Percentiles rank a stretch among this genome's conserved stretches.
Conservation (phyloP, 2,329 filamentous ascomycete species). For the Paecilomyces fulvus region DNA sequence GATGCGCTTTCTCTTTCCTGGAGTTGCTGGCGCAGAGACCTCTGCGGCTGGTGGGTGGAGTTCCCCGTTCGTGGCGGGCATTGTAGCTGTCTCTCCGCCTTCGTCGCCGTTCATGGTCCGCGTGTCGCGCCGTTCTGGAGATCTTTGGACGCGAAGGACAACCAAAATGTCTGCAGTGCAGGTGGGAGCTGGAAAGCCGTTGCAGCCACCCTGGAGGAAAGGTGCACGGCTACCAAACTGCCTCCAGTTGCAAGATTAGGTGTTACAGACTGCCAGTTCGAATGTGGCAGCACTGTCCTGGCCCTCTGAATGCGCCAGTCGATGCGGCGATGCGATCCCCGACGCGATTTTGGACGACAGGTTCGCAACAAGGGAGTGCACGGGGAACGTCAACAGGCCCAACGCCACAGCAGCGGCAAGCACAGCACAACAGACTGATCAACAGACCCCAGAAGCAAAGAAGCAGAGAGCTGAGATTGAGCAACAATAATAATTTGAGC, state of each 20-base stretch:
- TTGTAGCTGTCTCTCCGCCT: constrained; percentile 19
- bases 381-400: constrained; percentile 4
- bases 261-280: background rate
- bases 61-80: constrained; percentile 28
- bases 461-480: background rate
- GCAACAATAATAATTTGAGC: constrained; percentile 1
- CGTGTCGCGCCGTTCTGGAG: constrained; percentile 14
- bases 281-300: background rate
- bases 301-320: background rate
- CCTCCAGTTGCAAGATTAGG: background rate
- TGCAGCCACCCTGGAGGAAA: background rate
- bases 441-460: constrained; percentile 1
- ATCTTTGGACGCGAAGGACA: constrained; percentile 11
- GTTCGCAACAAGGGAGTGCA: constrained; percentile 8
- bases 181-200: background rate
- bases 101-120: constrained; percentile 31
- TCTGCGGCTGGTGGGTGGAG: constrained; percentile 20
- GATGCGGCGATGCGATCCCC: constrained; percentile 4
- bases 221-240: background rate
- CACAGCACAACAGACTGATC: constrained; percentile 1
- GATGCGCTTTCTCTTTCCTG: constrained; percentile 35
- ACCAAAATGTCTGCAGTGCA: constrained; percentile 6
- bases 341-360: constrained; percentile 2
- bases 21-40: constrained; percentile 21
- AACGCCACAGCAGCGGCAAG: constrained; percentile 7